These are phyloP conservation scores for Colletotrichum chrysophilum DNA, from an alignment of 2,329 filamentous ascomycete species.

Conservation along the genomic window DNA sequence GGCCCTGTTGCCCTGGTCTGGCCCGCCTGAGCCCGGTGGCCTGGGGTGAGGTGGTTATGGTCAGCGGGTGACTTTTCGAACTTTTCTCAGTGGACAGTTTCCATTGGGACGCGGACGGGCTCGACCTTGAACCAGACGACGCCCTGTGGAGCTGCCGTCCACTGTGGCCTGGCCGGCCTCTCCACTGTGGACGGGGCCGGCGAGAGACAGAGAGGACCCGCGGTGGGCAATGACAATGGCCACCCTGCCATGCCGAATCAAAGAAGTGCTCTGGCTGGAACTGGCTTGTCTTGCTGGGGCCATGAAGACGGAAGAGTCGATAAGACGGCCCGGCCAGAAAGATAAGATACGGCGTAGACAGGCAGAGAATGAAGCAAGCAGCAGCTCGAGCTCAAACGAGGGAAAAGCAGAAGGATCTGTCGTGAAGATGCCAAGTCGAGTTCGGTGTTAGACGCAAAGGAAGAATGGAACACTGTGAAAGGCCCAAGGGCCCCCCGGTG, in stretches of 20 bases:
- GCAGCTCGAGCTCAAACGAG: not conserved
- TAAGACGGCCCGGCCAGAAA: not conserved
- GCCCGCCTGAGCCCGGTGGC: slow-evolving; percentile 15
- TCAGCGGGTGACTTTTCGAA: slow-evolving; percentile 23
- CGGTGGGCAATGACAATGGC: not conserved
- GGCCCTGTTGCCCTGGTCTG: not conserved
- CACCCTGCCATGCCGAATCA: not conserved
- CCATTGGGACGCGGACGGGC: slow-evolving; percentile 18
- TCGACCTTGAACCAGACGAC: slow-evolving; percentile 12
- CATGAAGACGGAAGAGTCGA: not conserved
- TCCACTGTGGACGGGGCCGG: not conserved
- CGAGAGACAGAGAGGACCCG: not conserved
- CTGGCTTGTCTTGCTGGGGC: not conserved
- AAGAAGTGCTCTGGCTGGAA: not conserved
- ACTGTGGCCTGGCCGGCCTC: not conserved
- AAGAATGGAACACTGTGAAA: not conserved
- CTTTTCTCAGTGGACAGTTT: slow-evolving; percentile 23
- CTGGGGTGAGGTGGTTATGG: slow-evolving; percentile 11
- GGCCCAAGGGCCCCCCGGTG: not conserved
- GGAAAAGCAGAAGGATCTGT: not conserved
- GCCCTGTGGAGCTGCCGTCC: slow-evolving; percentile 10
- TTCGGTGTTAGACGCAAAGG: not conserved
- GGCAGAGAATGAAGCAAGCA: not conserved
- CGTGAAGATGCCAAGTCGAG: not conserved
- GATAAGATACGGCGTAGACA: not conserved